Conservation (phyloP, 2,329 filamentous ascomycete genomes). For the Colletotrichum sp. region DNA sequence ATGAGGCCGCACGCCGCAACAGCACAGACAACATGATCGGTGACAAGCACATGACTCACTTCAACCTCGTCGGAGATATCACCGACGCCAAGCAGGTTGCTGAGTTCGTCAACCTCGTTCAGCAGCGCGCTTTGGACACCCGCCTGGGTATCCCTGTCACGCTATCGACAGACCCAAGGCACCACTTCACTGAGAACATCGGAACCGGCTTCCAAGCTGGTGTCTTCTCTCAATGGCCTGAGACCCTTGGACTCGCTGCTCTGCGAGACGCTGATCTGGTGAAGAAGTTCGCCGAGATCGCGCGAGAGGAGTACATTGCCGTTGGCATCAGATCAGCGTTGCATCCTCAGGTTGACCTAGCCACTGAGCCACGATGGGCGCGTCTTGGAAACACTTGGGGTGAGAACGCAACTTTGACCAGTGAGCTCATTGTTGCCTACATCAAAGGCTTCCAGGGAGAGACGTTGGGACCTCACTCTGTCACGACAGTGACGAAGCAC, state of each 20-base stretch:
- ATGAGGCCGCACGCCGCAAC: conserved; percentile 17
- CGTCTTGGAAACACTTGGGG: conserved; percentile 51
- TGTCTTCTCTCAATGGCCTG: conserved; percentile 56
- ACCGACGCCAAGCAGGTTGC: conserved; percentile 37
- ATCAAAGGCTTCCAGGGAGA: conserved; percentile 53
- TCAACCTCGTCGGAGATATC: conserved; percentile 51
- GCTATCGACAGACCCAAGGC: conserved; percentile 51
- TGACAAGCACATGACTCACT: conserved; percentile 45
- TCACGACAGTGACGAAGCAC: conserved; percentile 57
- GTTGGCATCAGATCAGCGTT: conserved; percentile 50
- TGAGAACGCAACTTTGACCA: conserved; percentile 49
- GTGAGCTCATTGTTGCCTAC: conserved; percentile 44
- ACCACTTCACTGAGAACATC: conserved; percentile 47
- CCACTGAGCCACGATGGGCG: conserved; percentile 57
- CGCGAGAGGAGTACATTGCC: conserved; percentile 49
- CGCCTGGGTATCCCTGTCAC: conserved; percentile 55
- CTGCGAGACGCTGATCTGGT: conserved; percentile 48
- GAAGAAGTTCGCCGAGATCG: conserved; percentile 52
- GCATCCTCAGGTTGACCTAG: conserved; percentile 56
- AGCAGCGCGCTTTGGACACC: conserved; percentile 46
- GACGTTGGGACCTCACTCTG: conserved; percentile 45
- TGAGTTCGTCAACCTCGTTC: conserved; percentile 46
- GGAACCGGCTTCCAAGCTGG: conserved; percentile 48
- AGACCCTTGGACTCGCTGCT: conserved; percentile 54
- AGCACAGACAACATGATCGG: conserved; percentile 36